Evolutionary conservation across 2,329 filamentous ascomycete genomes (phyloP), one percentile per base, ranked within the genome.

Genomic region (Alternaria atra): DNA sequence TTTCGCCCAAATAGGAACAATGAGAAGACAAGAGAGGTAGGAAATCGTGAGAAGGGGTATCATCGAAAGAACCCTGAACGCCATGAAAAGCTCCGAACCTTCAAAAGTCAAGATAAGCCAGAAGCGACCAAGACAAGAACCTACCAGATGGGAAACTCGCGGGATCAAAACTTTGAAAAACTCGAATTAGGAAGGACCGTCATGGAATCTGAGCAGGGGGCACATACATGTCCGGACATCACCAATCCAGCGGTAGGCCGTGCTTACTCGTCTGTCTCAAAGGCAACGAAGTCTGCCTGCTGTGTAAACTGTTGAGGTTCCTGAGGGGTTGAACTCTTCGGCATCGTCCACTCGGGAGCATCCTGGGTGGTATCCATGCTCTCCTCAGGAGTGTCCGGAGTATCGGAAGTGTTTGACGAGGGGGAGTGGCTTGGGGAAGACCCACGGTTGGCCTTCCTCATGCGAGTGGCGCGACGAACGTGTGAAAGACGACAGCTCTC

Each of bases 401-500:
- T 34, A 40, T 44, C 44, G 23, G 59, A 37, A 10, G 55, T 46
- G 34, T 51, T 44, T 27, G 50, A 44, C n/a, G 32, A 54, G 29
- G 40, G 51, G 48, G 64, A 56, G 8, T 48, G 43, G 9, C 34
- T 58, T 40, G 66, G 58, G 12, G 69, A 66, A 17, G 67, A 61
- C 30, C 50, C 63, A 44, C 61, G 65, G 13, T 46, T 55, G 30
- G 63, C 39, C 44, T 69, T 67, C 37, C 71, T 71, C 67, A 75
- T 71, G 13, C 72, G 67, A 52, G 68, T 67, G 12, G 73, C 74
- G 44, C 72, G 70, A 32, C 95, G 92, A 77, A 94, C 88, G 81
- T 99, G 95, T 61, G 89, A 91, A 55, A 97, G 86, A 77, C 90
- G 91, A 84, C 94, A 98, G 68, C 90, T 89, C 80, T 90, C 61